Evolutionary conservation across 2,329 filamentous ascomycete species (phyloP), one percentile per base, ranked within the genome.

Genomic region (Fusarium stilboides): DNA sequence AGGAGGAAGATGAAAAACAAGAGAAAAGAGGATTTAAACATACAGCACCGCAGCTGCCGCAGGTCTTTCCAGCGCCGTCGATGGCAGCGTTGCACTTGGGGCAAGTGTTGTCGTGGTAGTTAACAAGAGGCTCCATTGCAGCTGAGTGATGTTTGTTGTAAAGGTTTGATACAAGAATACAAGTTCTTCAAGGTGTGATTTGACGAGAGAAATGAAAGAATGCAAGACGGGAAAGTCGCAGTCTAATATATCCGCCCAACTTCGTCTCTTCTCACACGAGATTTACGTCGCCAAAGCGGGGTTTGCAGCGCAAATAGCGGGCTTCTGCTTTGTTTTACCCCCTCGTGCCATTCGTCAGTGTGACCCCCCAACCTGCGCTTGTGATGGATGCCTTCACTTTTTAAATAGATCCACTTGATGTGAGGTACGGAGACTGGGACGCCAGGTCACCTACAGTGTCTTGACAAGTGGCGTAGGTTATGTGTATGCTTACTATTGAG

Each of bases 21-120:
- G 34, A 15, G 15, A 17, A 10, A 47, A 8, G 8, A 39, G 28
- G 12, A 17, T 31, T 15, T 22, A 34, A 34, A 82, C 87, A 74
- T 82, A 89, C 87, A 74, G 87, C 86, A 57, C 87, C 87, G 80
- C 87, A 89, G 60, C 82, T 80, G 61, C 75, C 72, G 81, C 87
- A 89, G 64, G 81, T 83, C 86, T 89, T 89, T 80, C 73, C 72
- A 42, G 74, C 72, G 71, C 80, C 80, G 46, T 78, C 74, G 71
- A 84, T 82, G 75, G 80, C 65, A 72, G 81, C 79, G 73, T 82
- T 83, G 82, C 87, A 89, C 81, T 86, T 88, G 80, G 87, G 87
- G 83, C 87, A 89, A 72, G 76, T 70, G 59, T 75, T 72, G 74
- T 80, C 76, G 77, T 75, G 74, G 62, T 61, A 64, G 77, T 82